Evolutionary conservation across 108 stramenopile species (phyloP).

Genomic region (Licmophora abbreviata): DNA sequence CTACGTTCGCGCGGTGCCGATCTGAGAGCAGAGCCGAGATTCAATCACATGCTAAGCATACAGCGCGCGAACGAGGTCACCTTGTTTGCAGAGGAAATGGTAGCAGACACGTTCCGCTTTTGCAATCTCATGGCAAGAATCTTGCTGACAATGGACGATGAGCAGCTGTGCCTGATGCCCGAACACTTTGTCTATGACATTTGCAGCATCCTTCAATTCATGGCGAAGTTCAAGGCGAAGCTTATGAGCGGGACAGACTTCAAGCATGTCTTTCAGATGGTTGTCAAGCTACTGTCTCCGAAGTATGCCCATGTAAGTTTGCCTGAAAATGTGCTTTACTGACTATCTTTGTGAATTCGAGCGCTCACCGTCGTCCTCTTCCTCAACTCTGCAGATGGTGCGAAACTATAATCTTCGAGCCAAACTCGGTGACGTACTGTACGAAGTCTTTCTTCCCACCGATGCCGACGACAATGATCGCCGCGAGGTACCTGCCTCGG

Average conservation of each 20-base stretch:
- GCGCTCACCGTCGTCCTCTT: neutral
- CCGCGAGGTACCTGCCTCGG: slow-evolving; percentile 50
- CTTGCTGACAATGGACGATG: slow-evolving; percentile 40
- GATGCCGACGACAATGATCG: slow-evolving; percentile 33
- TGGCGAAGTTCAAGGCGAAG: slow-evolving; percentile 47
- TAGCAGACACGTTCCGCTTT: slow-evolving; percentile 57
- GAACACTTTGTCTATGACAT: slow-evolving; percentile 76
- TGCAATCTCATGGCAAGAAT: slow-evolving; percentile 57
- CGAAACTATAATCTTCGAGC: slow-evolving; percentile 92
- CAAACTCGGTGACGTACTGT: slow-evolving; percentile 85
- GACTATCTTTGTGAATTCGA: neutral
- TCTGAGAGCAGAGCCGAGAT: slow-evolving; percentile 53
- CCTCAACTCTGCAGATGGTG: slow-evolving; percentile 37
- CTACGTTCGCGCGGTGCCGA: slow-evolving; percentile 45
- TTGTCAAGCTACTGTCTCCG: slow-evolving; percentile 67
- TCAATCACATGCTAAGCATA: slow-evolving; percentile 38
- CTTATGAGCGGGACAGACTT: slow-evolving; percentile 52
- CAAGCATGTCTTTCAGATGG: slow-evolving; percentile 54
- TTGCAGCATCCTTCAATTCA: slow-evolving; percentile 59
- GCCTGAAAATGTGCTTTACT: too few relatives aligned
- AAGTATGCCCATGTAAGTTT: slow-evolving; percentile 50
- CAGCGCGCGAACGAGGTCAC: slow-evolving; percentile 62
- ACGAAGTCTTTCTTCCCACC: slow-evolving; percentile 80
- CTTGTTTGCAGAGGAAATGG: slow-evolving; percentile 55
- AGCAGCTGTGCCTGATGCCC: slow-evolving; percentile 54